Conservation (phyloP, 192 early-diverging fungal species). For the Rhizophagus clarus region DNA sequence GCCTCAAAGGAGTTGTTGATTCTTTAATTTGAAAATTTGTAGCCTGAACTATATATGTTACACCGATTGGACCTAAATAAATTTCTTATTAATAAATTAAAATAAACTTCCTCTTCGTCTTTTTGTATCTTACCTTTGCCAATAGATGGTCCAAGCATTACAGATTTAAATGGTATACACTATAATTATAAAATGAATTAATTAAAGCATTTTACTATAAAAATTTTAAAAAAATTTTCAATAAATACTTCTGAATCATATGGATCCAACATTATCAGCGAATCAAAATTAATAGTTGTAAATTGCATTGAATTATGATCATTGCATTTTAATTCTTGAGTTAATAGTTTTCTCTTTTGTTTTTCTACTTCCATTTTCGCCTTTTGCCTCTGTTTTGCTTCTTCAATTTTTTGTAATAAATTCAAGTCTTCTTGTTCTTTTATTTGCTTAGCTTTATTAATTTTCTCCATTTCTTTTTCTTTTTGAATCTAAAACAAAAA, state of each 20-base stretch:
- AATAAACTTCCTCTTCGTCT: too few relatives aligned
- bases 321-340: slow-evolving; percentile 26
- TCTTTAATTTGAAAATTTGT: slow-evolving; percentile 43
- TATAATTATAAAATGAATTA: not conserved
- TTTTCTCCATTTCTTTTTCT: slow-evolving; percentile 41
- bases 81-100: not conserved
- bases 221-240: not conserved
- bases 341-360: slow-evolving; percentile 44
- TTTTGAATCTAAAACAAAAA: slow-evolving; percentile 31
- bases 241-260: slow-evolving; percentile 41
- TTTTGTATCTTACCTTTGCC: slow-evolving; percentile 29
- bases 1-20: slow-evolving; percentile 33
- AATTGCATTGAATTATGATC: slow-evolving; percentile 27
- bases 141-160: slow-evolving; percentile 39
- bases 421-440: slow-evolving; percentile 38
- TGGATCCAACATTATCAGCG: slow-evolving; percentile 40
- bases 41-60: slow-evolving; percentile 42
- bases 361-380: slow-evolving; percentile 46
- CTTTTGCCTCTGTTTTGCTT: slow-evolving; percentile 38
- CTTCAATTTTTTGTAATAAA: slow-evolving; percentile 44
- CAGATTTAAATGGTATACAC: slow-evolving; percentile 33
- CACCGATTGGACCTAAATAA: slow-evolving; percentile 39
- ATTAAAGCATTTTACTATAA: not conserved
- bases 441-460: slow-evolving; percentile 38
- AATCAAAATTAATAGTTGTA: slow-evolving; percentile 43